Evolutionary conservation across 2,329 filamentous ascomycete species (phyloP).

Genomic region (Hypoxylon sp.): DNA sequence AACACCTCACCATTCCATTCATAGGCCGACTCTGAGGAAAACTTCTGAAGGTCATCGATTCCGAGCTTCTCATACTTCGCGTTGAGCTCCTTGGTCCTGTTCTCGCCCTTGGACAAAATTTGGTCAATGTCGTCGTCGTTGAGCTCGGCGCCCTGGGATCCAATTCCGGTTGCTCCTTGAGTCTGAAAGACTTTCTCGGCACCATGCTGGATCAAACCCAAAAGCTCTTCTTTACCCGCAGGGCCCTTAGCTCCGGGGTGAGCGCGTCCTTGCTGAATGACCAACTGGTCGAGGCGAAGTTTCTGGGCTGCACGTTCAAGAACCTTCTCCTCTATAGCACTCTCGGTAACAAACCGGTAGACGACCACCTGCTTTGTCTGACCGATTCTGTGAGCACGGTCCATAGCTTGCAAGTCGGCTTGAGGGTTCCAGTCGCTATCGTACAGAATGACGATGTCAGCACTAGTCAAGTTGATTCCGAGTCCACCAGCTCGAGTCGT

Average conservation of each 20-base stretch:
- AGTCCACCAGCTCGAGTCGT: slow-evolving; percentile 95
- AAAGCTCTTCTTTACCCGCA: slow-evolving; percentile 92
- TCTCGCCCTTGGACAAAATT: slow-evolving; percentile 85
- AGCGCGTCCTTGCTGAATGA: slow-evolving; percentile 96
- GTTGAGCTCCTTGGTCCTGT: slow-evolving; percentile 87
- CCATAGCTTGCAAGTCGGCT: slow-evolving; percentile 98
- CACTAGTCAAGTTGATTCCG: slow-evolving; percentile 94
- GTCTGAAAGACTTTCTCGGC: slow-evolving; percentile 91
- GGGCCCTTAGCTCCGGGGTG: slow-evolving; percentile 90
- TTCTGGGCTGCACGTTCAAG: slow-evolving; percentile 96
- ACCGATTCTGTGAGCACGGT: slow-evolving; percentile 96
- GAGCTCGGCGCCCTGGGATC: slow-evolving; percentile 68
- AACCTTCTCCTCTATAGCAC: slow-evolving; percentile 98
- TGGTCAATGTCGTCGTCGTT: slow-evolving; percentile 89
- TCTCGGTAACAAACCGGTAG: slow-evolving; percentile 96
- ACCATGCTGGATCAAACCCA: slow-evolving; percentile 98
- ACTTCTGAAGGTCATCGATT: slow-evolving; percentile 96
- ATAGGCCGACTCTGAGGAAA: slow-evolving; percentile 95
- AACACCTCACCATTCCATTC: slow-evolving; percentile 99
- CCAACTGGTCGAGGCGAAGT: slow-evolving; percentile 91
- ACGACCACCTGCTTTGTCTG: slow-evolving; percentile 98
- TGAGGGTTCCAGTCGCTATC: slow-evolving; percentile 99
- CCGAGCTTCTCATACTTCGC: slow-evolving; percentile 96
- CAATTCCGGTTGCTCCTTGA: slow-evolving; percentile 71
- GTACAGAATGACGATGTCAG: slow-evolving; percentile 95